These are phyloP conservation scores for Microbotryomycetes sp. DNA, from an alignment of 1,284 basidiomycete species.

Conservation along the genomic window DNA sequence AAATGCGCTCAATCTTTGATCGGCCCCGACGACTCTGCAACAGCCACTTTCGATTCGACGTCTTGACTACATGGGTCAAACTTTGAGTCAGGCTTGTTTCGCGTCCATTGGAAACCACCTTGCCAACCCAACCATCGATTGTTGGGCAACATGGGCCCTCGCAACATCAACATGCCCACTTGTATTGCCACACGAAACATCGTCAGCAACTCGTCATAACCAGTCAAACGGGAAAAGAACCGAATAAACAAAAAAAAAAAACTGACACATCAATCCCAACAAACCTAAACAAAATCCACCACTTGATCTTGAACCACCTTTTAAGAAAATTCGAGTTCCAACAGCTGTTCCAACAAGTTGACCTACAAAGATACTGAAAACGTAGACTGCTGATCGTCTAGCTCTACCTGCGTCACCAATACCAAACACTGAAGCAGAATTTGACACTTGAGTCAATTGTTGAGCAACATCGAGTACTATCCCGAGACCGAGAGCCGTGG, in stretches of 20 bases:
- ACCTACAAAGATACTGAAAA: constrained; percentile 43
- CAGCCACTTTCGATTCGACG: too few species aligned
- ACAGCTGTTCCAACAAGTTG: constrained; percentile 14
- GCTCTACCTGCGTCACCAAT: constrained; percentile 55
- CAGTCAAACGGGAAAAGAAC: not conserved
- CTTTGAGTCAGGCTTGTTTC: not conserved
- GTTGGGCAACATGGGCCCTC: not conserved
- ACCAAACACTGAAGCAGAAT: constrained; percentile 40
- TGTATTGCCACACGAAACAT: not conserved
- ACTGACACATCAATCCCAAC: constrained; percentile 2
- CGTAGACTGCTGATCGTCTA: constrained; percentile 57
- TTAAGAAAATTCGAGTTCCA: constrained; percentile 13
- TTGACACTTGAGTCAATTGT: constrained; percentile 47
- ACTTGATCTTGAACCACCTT: not conserved
- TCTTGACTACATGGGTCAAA: too few species aligned
- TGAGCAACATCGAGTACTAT: constrained; percentile 47
- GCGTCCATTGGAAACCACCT: constrained; percentile 10
- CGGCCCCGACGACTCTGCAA: not conserved
- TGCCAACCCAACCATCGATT: constrained; percentile 11
- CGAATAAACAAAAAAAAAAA: not conserved
- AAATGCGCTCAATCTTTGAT: not conserved
- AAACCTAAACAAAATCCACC: constrained; percentile 1
- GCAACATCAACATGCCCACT: constrained; percentile 7
- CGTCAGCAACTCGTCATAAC: not conserved
- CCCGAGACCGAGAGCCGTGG: constrained; percentile 16